These are phyloP conservation scores for Trypanosoma mega DNA, from an alignment of 208 protist genomes.

Conservation along the genomic window DNA sequence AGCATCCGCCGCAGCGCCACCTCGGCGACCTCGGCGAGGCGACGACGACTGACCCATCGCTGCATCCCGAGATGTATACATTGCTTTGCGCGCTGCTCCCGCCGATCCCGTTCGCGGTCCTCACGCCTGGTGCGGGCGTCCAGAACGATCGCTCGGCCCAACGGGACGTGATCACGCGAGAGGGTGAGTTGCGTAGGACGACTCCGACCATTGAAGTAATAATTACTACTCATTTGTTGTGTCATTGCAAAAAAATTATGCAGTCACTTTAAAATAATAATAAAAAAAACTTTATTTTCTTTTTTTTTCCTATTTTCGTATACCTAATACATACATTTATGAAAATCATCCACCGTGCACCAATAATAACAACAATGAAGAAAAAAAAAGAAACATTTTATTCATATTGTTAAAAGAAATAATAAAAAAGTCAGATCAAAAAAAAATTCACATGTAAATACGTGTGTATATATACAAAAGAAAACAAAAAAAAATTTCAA, in stretches of 20 bases:
- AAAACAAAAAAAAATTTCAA: too few relatives aligned
- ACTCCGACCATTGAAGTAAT: constrained; percentile 64
- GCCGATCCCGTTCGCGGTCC: constrained; percentile 42
- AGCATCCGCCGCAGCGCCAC: constrained; percentile 6
- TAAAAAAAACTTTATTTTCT: too few relatives aligned
- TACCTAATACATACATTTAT: not conserved
- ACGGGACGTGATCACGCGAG: constrained; percentile 57
- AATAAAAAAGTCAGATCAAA: not conserved
- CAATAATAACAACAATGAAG: not conserved
- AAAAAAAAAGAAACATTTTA: constrained; percentile 11
- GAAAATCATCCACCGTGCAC: not conserved
- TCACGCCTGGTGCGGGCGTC: constrained; percentile 53
- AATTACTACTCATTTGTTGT: constrained; percentile 20
- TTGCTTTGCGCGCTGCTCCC: constrained; percentile 31
- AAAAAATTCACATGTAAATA: too few relatives aligned
- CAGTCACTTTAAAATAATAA: constrained; percentile 13
- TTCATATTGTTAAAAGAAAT: constrained; percentile 5
- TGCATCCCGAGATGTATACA: constrained; percentile 51
- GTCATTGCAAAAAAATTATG: not conserved
- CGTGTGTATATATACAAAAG: too few relatives aligned
- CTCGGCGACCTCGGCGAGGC: constrained; percentile 26
- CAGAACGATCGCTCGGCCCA: constrained; percentile 42
- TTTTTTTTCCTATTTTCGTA: not conserved
- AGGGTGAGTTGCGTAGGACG: constrained; percentile 58
- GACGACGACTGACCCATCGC: constrained; percentile 29